Evolutionary conservation across 306 rosid genomes (phyloP), one percentile per base, ranked within the genome.

Genomic region (Echinosophora koreensis): DNA sequence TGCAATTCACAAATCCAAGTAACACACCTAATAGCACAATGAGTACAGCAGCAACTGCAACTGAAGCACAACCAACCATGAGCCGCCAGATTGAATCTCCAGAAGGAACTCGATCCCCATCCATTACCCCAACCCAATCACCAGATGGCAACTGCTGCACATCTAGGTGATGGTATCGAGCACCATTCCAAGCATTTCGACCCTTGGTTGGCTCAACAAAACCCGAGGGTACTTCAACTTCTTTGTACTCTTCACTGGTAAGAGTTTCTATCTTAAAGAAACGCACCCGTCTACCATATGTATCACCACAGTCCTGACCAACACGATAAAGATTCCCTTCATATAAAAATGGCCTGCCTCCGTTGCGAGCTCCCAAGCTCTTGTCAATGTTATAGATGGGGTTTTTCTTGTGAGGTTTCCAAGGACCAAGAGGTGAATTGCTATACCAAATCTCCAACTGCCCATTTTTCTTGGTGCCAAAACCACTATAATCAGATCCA

Each of bases 231-330:
- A 91, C 97, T 88, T 96, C 97, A 75, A 86, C 84, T 87, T 96
- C 99, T 80, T 86, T 85, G 73, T 88, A 92, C 10, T 88, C 93
- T 32, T 86, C 87, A 44, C 32, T 65, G 10, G 94, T 87, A 63
- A 96, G 99, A 73, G 89, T 86, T 69, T 96, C 94, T 34, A 96
- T 87, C 89, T 89, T 91, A 71, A 96, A 96, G 84, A 78, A 81
- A 3, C 85, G 94, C 69, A 91, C 85, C 50, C 84, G 73, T 82
- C 78, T 89, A 51, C 99, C 99, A 71, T 96, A 96, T 4, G 99
- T 96, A 77, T 96, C 98, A 41, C 96, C 96, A 61, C 98, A 92
- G 84, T 96, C 98, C 78, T 92, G 99, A 52, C 99, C 99, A 73
- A 87, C 59, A 13, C 99, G 98, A 71, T 92, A 91, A 79, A 96